These are phyloP conservation scores for Linanthus parryae DNA, from an alignment of 148 eudicot species.

Conservation along the genomic window DNA sequence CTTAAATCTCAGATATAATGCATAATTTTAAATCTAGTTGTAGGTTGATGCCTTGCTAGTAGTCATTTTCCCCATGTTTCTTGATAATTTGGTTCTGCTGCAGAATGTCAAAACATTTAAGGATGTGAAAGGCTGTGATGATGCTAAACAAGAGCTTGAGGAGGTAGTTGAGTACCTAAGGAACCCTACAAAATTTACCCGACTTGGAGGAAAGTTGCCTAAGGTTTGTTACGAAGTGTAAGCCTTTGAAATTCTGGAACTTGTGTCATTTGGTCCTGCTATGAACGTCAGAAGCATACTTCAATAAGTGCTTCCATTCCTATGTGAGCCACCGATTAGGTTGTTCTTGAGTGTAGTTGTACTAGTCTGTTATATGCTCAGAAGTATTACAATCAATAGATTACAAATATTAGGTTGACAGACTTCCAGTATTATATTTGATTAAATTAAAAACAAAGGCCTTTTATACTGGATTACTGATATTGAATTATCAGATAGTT, in stretches of 20 bases:
- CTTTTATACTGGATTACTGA: too few species aligned
- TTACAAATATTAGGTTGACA: too few species aligned
- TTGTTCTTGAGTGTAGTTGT: too few species aligned
- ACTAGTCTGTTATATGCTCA: too few species aligned
- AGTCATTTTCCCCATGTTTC: not conserved
- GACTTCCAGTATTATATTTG: too few species aligned
- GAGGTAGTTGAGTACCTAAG: constrained; percentile 96
- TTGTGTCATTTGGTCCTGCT: not conserved
- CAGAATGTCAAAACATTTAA: constrained; percentile 97
- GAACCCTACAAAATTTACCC: constrained; percentile 89
- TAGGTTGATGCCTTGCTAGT: too few species aligned
- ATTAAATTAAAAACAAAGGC: too few species aligned
- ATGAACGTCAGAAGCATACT: not conserved
- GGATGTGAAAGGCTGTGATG: constrained; percentile 99
- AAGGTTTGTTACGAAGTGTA: constrained; percentile 47
- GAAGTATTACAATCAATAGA: too few species aligned
- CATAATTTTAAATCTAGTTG: too few species aligned
- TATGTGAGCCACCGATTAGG: too few species aligned
- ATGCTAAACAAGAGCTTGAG: constrained; percentile 99
- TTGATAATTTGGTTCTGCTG: constrained; percentile 14
- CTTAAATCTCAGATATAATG: too few species aligned
- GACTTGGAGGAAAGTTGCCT: constrained; percentile 96
- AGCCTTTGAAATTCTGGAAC: constrained; percentile 4
- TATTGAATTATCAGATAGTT: too few species aligned
- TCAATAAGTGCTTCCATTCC: not conserved